phyloP scores from a whole-genome alignment of 176 grass and related monocot genomes.

The Urochloa ruziziensis region DNA sequence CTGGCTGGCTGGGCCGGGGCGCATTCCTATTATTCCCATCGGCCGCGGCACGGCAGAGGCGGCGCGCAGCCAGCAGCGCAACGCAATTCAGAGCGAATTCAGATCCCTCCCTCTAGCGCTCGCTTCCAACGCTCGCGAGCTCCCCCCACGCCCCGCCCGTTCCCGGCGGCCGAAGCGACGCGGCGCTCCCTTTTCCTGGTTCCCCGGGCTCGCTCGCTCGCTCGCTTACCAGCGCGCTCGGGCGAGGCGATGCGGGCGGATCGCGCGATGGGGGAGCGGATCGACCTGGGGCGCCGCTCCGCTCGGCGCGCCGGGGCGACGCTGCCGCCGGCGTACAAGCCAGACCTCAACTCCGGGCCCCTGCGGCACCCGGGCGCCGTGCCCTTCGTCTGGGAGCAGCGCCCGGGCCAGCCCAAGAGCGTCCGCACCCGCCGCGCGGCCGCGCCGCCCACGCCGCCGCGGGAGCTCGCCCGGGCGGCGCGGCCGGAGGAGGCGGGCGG shows the following conservation, averaged over 20 bases:
- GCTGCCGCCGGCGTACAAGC: slow-evolving; percentile 44
- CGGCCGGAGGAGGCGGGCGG: slow-evolving; percentile 21
- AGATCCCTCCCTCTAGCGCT: slow-evolving; percentile 32
- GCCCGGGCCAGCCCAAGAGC: slow-evolving; percentile 80
- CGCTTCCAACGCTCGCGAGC: not conserved
- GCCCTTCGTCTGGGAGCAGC: slow-evolving; percentile 88
- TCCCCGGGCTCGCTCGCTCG: too few relatives aligned
- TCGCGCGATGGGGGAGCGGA: slow-evolving; percentile 42
- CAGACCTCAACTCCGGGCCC: slow-evolving; percentile 70
- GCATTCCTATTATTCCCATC: not conserved
- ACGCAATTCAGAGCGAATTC: not conserved
- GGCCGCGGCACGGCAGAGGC: not conserved
- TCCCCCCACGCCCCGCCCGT: not conserved
- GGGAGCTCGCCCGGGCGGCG: not conserved
- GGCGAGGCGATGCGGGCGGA: slow-evolving; percentile 22
- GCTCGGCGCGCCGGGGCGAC: slow-evolving; percentile 23
- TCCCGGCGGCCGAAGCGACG: slow-evolving; percentile 42
- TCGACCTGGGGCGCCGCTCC: slow-evolving; percentile 71
- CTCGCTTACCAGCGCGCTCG: not conserved
- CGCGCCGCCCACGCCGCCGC: not conserved
- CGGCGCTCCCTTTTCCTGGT: not conserved
- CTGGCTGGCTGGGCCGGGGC: not conserved
- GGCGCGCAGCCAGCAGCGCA: not conserved
- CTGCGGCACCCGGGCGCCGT: slow-evolving; percentile 66
- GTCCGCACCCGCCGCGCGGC: slow-evolving; percentile 30